A percentile compares a stretch with the other conserved stretches of the same genome.
Evolutionary conservation across 2,329 filamentous ascomycete genomes (phyloP).

Genomic region (Pyrenochaeta sp.): DNA sequence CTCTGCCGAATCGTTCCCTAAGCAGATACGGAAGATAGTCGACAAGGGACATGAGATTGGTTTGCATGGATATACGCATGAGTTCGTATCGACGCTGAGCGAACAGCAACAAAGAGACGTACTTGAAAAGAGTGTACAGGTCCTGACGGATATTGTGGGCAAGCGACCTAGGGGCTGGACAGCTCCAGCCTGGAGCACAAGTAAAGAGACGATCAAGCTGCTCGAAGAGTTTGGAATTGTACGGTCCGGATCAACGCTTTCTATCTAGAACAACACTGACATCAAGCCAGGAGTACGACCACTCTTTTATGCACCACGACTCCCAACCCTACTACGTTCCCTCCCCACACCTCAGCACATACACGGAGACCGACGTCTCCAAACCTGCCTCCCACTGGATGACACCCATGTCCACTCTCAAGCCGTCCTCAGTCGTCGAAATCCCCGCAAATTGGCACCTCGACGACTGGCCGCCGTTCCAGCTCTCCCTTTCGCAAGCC

Average conservation of each 20-base stretch:
- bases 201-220: conserved; percentile 49
- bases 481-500: conserved; percentile 56
- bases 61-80: conserved; percentile 53
- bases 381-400: conserved; percentile 50
- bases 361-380: conserved; percentile 40
- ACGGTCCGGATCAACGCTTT: neutral
- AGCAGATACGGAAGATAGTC: conserved; percentile 56
- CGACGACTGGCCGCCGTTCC: conserved; percentile 59
- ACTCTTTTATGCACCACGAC: conserved; percentile 61
- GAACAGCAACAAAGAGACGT: conserved; percentile 56
- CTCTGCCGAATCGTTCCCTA: conserved; percentile 59
- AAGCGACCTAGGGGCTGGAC: conserved; percentile 55
- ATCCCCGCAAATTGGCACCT: conserved; percentile 61
- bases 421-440: conserved; percentile 51
- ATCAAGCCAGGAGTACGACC: conserved; percentile 58
- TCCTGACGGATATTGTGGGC: conserved; percentile 50
- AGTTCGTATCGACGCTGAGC: conserved; percentile 43
- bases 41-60: conserved; percentile 55
- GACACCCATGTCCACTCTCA: conserved; percentile 46
- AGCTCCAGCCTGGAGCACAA: conserved; percentile 55
- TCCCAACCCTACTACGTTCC: conserved; percentile 52
- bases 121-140: conserved; percentile 50
- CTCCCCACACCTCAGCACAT: conserved; percentile 54
- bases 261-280: neutral
- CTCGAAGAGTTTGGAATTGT: conserved; percentile 54